Percentiles rank a stretch among this genome's conserved stretches.
These are phyloP conservation scores for Panaeolus cyanescens DNA, from an alignment of 768 basidiomycete genomes.

Conservation along the genomic window DNA sequence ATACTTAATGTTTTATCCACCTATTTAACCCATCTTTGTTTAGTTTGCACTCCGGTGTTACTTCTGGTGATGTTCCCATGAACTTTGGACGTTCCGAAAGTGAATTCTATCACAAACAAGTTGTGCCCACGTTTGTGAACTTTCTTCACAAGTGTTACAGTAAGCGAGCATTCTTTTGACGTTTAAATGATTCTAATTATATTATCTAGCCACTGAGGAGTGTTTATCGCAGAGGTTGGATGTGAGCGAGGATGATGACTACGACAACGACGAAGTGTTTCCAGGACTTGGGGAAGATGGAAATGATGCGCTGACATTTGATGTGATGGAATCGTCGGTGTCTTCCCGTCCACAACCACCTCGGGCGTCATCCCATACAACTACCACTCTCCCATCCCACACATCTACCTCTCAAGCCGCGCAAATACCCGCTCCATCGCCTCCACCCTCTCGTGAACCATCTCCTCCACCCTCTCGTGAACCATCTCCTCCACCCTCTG, in stretches of 20 bases:
- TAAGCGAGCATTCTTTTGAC: neutral
- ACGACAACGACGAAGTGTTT: neutral
- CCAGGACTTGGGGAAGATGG: neutral
- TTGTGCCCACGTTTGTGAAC: slow-evolving; percentile 9
- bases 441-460: no score
- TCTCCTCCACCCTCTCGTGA: no score
- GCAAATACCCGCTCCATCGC: no score
- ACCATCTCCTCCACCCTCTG: no score
- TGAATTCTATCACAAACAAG: neutral
- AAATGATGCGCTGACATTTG: neutral
- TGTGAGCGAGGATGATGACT: no score
- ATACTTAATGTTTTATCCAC: neutral
- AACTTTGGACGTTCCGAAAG: slow-evolving; percentile 18
- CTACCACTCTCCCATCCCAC: no score
- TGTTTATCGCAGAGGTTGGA: neutral
- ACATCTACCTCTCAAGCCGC: no score
- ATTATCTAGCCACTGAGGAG: neutral
- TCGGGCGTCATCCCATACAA: no score
- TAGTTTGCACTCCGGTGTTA: slow-evolving; percentile 22
- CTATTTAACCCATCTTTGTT: neutral
- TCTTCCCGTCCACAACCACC: no score
- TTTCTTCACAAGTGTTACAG: slow-evolving; percentile 14
- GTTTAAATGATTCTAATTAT: neutral
- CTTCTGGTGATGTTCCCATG: slow-evolving; percentile 14
- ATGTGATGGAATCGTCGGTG: no score